A percentile compares a stretch with the other conserved stretches of the same genome.
Conservation (phyloP, 2,329 filamentous ascomycete species). For the Colletotrichum sidae region DNA sequence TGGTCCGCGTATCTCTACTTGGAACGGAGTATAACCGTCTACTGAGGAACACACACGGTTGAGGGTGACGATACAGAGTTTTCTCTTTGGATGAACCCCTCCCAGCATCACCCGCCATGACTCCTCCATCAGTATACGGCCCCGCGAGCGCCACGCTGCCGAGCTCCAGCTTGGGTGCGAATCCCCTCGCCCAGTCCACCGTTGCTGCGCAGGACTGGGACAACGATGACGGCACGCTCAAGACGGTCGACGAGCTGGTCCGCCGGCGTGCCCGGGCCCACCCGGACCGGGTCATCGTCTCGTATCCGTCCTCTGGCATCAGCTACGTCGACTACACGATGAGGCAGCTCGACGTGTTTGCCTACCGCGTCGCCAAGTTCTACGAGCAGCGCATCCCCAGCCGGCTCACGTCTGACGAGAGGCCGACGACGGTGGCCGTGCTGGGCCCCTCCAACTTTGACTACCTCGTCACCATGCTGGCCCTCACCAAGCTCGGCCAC, state of each 20-base stretch:
- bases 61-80: slow-evolving; percentile 14
- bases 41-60: slow-evolving; percentile 6
- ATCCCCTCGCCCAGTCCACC: slow-evolving; percentile 2
- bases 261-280: slow-evolving; percentile 42
- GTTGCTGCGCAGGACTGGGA: slow-evolving; percentile 1
- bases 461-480: slow-evolving; percentile 65
- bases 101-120: slow-evolving; percentile 26
- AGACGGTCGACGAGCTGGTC: slow-evolving; percentile 43
- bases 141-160: slow-evolving; percentile 32
- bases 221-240: slow-evolving; percentile 39
- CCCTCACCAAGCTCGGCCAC: slow-evolving; percentile 66
- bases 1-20: slow-evolving; percentile 4
- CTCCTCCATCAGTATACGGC: slow-evolving; percentile 36
- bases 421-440: slow-evolving; percentile 56
- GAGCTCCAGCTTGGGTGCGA: slow-evolving; percentile 20
- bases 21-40: slow-evolving; percentile 3
- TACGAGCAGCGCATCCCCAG: slow-evolving; percentile 41
- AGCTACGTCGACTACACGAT: slow-evolving; percentile 60
- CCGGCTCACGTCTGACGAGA: slow-evolving; percentile 40
- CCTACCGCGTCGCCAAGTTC: slow-evolving; percentile 43
- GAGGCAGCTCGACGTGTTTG: slow-evolving; percentile 56
- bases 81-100: slow-evolving; percentile 23
- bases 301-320: slow-evolving; percentile 56
- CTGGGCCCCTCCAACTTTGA: slow-evolving; percentile 66
- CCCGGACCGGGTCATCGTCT: slow-evolving; percentile 50